Evolutionary conservation across 345 rosid genomes (phyloP), one percentile per base, ranked within the genome.

Genomic region (Camelina neglecta): DNA sequence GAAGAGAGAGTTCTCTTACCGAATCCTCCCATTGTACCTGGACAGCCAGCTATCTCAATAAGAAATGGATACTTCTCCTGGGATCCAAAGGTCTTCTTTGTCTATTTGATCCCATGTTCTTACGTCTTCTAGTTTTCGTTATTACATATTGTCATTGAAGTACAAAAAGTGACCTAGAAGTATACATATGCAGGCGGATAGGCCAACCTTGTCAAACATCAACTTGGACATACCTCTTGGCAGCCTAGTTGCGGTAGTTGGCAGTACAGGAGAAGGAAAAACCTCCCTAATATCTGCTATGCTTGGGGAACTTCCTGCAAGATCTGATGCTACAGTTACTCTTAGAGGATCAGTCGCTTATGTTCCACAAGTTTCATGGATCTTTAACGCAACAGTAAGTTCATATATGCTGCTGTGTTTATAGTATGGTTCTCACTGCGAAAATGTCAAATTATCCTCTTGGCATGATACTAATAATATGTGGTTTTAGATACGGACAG

Each of bases 361-460:
- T 90, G 98, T 95, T 80, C 94, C 99, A 77, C 99, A 95, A 86
- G 85, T 95, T 81, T 95, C 98, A 15, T 95, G 99, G 99, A 95
- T 95, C 80, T 95, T 95, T 70, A 95, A 95, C 84, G 99, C 97
- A 50, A 90, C 99, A 60, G 99, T 95, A 85, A 81, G 92, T 86
- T 81, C 61, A 42, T 45, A 24, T 68, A 59, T 56, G 61, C 41
- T 56, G 49, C 24, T 72, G 29, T 44, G 70, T 69, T 31, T 29
- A 21, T 59, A 49, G 44, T 51, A 65, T 59, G 67, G n/a, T 49
- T 77, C 10, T 65, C 56, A 65, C 41, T 57, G 47, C 3, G 15
- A 47, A 26, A 59, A 9, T 71, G 11, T 71, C 49, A 57, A 13
- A 20, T 71, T 23, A 9, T 64, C 35, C 23, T 61, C 18, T 18